These are phyloP conservation scores for Pichia ethanolica DNA, from an alignment of 805 yeast species.

Conservation along the genomic window DNA sequence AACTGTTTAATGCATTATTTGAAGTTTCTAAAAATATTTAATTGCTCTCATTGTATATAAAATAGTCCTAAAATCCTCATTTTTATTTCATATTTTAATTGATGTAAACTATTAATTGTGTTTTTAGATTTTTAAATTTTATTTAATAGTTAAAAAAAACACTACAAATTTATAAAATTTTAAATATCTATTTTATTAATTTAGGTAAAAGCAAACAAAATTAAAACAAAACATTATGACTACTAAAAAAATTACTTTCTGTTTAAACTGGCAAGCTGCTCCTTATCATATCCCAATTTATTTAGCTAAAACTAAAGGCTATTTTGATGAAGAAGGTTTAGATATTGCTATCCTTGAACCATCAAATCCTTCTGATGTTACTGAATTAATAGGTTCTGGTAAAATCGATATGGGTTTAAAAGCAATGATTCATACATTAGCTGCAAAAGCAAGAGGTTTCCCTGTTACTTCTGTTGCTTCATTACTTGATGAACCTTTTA, in stretches of 20 bases:
- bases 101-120: too few relatives aligned
- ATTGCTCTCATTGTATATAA: too few relatives aligned
- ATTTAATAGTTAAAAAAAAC: too few relatives aligned
- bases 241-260: conserved; percentile 43
- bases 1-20: too few relatives aligned
- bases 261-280: conserved; percentile 47
- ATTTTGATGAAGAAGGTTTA: conserved; percentile 41
- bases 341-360: conserved; percentile 49
- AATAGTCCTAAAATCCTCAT: too few relatives aligned
- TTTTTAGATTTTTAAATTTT: too few relatives aligned
- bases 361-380: conserved; percentile 50
- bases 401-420: conserved; percentile 52
- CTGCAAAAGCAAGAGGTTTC: conserved; percentile 52
- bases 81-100: too few relatives aligned
- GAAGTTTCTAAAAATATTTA: too few relatives aligned
- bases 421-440: conserved; percentile 54
- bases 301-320: conserved; percentile 43
- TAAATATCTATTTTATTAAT: too few relatives aligned
- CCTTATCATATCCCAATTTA: conserved; percentile 50
- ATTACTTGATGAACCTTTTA: conserved; percentile 49
- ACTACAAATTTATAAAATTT: too few relatives aligned
- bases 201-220: too few relatives aligned
- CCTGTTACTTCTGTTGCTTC: conserved; percentile 52
- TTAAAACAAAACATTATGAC: conserved; percentile 8
- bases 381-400: conserved; percentile 50